Evolutionary conservation across 2,329 filamentous ascomycete species (phyloP), one percentile per base, ranked within the genome.

Genomic region (Neofusicoccum kwambonambiense): DNA sequence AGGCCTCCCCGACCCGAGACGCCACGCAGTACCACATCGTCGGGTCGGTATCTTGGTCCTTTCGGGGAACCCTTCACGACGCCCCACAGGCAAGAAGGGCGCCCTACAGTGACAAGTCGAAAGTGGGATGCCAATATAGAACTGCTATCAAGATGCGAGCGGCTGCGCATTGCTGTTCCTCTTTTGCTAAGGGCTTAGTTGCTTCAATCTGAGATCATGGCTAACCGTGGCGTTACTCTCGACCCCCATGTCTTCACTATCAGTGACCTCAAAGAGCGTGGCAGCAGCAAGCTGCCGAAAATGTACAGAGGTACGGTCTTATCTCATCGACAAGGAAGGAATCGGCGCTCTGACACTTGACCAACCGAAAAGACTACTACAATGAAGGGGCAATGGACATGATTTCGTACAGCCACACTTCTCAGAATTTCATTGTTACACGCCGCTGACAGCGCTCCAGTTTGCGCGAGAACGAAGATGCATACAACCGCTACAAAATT

Each of bases 361-460:
- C 5, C 7, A 4, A 34, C 7, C 12, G n/a, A 9, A 22, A 50
- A 80, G 84, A 86, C 58, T 87, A 86, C 73, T 86, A 82, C 72
- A 86, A 87, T 70, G 84, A 82, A 66, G 84, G 84, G 5, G 82
- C 84, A 4, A 86, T 85, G 75, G 83, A 85, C 67, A 75, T 84
- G 27, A 74, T 82, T 62, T 85, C 83, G 58, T 65, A 50, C 0
- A 9, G 9, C 37, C 37, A 17, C 22, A 5, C 3, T n/a, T 4
- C 17, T 1, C 13, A 2, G 37, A 8, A 15, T 7, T 31, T 12
- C n/a, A 2, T 4, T 12, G 1, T 19, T 4, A 3, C 12, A 9
- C 76, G 2, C 2, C 3, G 22, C 37, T 62, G n/a, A 62, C 34
- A n/a, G 5, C 9, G 1, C 27, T 17, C 70, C 7, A 64, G 62